Evolutionary conservation across 2,329 filamentous ascomycete species (phyloP).

Genomic region (Cordyceps javanica): DNA sequence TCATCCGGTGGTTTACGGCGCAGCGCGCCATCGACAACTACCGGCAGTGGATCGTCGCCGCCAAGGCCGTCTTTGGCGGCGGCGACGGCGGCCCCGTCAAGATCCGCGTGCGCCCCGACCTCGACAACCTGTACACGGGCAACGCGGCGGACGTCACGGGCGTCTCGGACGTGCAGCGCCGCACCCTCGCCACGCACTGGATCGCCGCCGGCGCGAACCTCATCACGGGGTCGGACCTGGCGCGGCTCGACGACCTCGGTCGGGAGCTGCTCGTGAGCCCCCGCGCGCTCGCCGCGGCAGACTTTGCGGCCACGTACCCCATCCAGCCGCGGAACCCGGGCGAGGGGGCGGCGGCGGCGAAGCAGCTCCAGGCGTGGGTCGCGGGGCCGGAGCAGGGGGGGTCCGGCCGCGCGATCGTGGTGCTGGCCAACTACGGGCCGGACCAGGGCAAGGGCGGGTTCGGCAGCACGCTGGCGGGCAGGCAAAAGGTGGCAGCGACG

Average conservation of each 20-base stretch:
- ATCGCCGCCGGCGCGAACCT: conserved; percentile 17
- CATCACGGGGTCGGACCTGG: conserved; percentile 16
- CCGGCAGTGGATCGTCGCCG: conserved; percentile 18
- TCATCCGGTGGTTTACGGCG: conserved; percentile 15
- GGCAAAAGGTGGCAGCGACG: conserved; percentile 14
- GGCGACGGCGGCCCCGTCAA: background rate
- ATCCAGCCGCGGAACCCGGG: conserved; percentile 17
- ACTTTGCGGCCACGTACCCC: conserved; percentile 17
- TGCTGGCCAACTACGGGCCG: conserved; percentile 18
- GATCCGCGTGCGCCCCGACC: conserved; percentile 16
- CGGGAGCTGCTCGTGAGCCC: conserved; percentile 14
- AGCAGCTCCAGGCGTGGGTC: conserved; percentile 19
- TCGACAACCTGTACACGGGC: conserved; percentile 17
- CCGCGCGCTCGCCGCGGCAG: conserved; percentile 14
- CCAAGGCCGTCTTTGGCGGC: conserved; percentile 12
- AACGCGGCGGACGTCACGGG: conserved; percentile 14
- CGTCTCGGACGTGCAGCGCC: conserved; percentile 16
- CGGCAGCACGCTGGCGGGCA: background rate
- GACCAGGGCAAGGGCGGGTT: conserved; percentile 18
- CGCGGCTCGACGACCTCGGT: conserved; percentile 15
- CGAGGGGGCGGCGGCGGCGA: conserved; percentile 15
- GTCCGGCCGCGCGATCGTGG: conserved; percentile 14
- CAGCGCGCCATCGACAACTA: conserved; percentile 19
- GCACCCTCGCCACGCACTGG: conserved; percentile 18
- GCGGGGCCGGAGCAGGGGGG: conserved; percentile 13